These are phyloP conservation scores for Microdochium nivale DNA, from an alignment of 2,329 filamentous ascomycete genomes.

Conservation along the genomic window DNA sequence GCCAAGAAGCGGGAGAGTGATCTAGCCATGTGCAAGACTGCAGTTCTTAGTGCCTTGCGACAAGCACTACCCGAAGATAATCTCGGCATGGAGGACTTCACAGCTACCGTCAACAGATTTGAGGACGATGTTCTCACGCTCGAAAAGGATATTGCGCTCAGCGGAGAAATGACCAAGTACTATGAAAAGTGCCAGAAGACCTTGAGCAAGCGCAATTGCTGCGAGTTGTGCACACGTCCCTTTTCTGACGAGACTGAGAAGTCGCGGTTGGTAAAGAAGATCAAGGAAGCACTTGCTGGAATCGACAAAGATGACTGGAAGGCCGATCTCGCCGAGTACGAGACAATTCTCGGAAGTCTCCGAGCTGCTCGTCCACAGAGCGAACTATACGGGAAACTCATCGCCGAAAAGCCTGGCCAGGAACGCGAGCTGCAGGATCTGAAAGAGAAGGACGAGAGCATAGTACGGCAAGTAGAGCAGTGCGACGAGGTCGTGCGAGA, in stretches of 20 bases:
- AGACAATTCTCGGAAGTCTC: slow-evolving; percentile 46
- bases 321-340: slow-evolving; percentile 44
- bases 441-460: slow-evolving; percentile 50
- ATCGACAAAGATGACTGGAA: slow-evolving; percentile 55
- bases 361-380: slow-evolving; percentile 58
- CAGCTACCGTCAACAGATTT: slow-evolving; percentile 37
- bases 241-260: slow-evolving; percentile 56
- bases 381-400: slow-evolving; percentile 65
- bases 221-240: slow-evolving; percentile 64
- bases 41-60: slow-evolving; percentile 40
- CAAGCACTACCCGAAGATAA: slow-evolving; percentile 29
- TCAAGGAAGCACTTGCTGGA: slow-evolving; percentile 55
- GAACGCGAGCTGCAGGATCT: slow-evolving; percentile 53
- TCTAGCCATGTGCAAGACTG: slow-evolving; percentile 49
- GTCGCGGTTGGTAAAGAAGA: slow-evolving; percentile 56
- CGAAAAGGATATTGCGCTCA: slow-evolving; percentile 60
- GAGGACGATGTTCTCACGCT: slow-evolving; percentile 51
- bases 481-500: slow-evolving; percentile 59
- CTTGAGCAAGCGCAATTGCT: slow-evolving; percentile 61
- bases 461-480: slow-evolving; percentile 56
- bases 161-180: slow-evolving; percentile 61
- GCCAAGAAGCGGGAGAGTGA: slow-evolving; percentile 57
- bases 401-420: slow-evolving; percentile 61
- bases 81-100: slow-evolving; percentile 44
- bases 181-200: slow-evolving; percentile 59